Percentiles rank a stretch among this genome's conserved stretches.
These are phyloP conservation scores for Hericium rajendrae DNA, from an alignment of 768 basidiomycete genomes.

Conservation along the genomic window DNA sequence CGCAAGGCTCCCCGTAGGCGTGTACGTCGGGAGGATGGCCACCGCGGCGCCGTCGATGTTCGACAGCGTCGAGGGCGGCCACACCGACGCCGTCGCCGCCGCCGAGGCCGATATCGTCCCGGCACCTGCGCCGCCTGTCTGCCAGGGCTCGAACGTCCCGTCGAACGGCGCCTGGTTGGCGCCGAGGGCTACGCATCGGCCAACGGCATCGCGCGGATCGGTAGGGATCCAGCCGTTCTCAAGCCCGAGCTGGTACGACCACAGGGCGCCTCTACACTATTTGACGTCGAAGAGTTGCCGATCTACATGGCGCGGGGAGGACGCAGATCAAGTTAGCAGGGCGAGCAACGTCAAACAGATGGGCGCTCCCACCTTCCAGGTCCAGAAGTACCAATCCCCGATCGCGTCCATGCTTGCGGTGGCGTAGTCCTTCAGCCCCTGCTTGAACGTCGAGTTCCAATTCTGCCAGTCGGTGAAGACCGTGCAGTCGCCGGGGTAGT, in stretches of 20 bases:
- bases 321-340: constrained; percentile 1
- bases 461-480: constrained; percentile 39
- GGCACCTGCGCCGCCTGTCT: constrained; percentile 57
- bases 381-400: constrained; percentile 70
- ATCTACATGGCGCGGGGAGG: constrained; percentile 25
- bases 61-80: constrained; percentile 45
- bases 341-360: background rate
- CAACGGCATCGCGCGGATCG: constrained; percentile 59
- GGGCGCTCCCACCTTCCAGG: constrained; percentile 46
- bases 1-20: constrained; percentile 45
- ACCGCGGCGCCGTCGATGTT: constrained; percentile 29
- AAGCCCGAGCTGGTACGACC: constrained; percentile 66
- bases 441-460: constrained; percentile 43
- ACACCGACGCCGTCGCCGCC: constrained; percentile 34
- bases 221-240: constrained; percentile 69
- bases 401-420: constrained; percentile 58
- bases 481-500: constrained; percentile 24
- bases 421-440: constrained; percentile 40
- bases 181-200: constrained; percentile 53
- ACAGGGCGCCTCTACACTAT: constrained; percentile 46
- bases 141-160: constrained; percentile 51
- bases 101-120: constrained; percentile 35
- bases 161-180: constrained; percentile 21
- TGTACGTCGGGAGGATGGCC: constrained; percentile 47
- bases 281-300: constrained; percentile 43